Conservation (phyloP, 768 basidiomycete genomes). For the Melanogaster broomeanus region DNA sequence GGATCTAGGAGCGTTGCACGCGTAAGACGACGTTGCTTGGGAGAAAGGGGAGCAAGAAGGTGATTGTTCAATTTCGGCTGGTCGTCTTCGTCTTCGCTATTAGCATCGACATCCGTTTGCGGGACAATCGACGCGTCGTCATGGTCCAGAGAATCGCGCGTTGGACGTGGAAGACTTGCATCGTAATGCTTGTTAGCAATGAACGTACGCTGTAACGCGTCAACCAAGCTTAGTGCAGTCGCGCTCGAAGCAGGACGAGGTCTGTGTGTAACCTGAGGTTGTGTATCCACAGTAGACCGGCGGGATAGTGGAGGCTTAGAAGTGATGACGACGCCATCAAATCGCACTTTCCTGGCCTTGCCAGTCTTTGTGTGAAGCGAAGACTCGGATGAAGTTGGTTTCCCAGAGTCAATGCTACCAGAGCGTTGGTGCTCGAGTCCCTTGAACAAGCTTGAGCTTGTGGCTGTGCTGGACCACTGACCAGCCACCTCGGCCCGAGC, state of each 20-base stretch:
- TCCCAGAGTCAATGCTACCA: background rate
- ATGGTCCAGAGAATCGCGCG: background rate
- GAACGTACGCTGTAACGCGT: constrained; percentile 27
- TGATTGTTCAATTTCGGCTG: constrained; percentile 8
- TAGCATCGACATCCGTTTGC: no score
- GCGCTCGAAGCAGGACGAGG: background rate
- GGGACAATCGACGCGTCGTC: no score
- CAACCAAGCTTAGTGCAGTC: constrained; percentile 15
- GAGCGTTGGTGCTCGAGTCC: background rate
- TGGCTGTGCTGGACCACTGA: background rate
- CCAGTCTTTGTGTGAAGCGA: background rate
- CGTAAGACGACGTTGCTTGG: constrained; percentile 4
- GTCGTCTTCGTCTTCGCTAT: constrained; percentile 25
- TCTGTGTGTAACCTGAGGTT: background rate
- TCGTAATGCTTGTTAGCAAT: constrained; percentile 26
- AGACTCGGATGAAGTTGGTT: background rate
- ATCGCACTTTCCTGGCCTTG: constrained; percentile 17
- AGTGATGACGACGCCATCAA: constrained; percentile 25
- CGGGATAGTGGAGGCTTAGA: constrained; percentile 4
- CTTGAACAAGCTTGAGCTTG: no score
- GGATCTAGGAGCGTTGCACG: background rate
- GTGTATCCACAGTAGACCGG: background rate
- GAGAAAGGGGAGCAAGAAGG: constrained; percentile 5
- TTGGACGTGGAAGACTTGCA: background rate
- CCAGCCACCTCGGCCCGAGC: background rate